Conservation (phyloP, 345 rosid species). For the Bruguiera parviflora region DNA sequence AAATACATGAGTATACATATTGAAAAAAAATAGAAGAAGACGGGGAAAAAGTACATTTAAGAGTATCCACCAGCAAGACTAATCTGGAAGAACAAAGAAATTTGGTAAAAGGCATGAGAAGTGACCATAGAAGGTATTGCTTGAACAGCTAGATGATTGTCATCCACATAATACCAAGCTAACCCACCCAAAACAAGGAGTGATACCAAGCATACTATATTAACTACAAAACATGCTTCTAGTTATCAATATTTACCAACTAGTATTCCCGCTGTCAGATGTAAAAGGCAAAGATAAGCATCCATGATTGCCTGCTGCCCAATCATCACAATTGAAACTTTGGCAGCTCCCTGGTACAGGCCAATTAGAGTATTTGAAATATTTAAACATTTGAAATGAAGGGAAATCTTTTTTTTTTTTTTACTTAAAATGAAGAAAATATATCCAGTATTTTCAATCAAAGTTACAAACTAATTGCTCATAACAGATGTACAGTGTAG, state of each 20-base stretch:
- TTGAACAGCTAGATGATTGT: background rate
- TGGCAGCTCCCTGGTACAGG: constrained; percentile 86
- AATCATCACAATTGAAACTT: constrained; percentile 88
- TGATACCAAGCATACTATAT: background rate
- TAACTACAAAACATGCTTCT: background rate
- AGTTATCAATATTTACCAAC: constrained; percentile 57
- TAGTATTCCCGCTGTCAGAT: constrained; percentile 92
- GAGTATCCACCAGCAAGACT: background rate
- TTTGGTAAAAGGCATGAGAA: background rate
- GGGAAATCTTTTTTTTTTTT: no score
- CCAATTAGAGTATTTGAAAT: constrained; percentile 16
- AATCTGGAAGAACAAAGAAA: background rate
- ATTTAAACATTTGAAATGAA: no score
- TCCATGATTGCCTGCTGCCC: constrained; percentile 99
- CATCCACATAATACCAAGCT: background rate
- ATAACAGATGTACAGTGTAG: constrained; percentile 6
- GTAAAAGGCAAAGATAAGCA: constrained; percentile 94
- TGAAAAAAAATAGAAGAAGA: background rate
- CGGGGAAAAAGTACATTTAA: background rate
- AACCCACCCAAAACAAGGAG: background rate
- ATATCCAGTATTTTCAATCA: no score
- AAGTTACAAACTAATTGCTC: constrained; percentile 4
- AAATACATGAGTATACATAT: background rate
- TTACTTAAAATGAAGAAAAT: background rate
- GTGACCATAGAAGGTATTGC: background rate